Base-by-base conservation (phyloP, 1,139 yeast genomes). In the Sugiyamaella castrensis region DNA sequence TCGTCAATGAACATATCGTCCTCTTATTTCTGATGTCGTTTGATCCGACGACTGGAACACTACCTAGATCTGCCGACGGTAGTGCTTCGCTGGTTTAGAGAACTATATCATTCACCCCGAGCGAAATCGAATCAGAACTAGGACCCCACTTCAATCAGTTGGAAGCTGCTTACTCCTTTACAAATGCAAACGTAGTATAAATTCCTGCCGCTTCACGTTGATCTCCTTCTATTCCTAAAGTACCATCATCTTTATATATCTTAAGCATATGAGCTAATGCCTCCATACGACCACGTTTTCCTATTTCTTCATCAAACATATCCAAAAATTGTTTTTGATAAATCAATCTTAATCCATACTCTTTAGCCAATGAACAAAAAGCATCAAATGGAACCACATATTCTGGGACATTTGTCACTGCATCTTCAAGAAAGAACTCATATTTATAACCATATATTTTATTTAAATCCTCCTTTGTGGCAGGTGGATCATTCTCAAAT, bases 301-400 rank as follows among this genome's bases (percentile, higher is more conserved):
- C 73, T 37, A 88, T 82, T 57, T 87, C 89, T 57, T 82, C 84
- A 47, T 82, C 84, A 70, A 88, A 92, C 63, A 91, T 80, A 43
- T 88, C 91, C 55, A 85, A 78, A 61, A 92, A 92, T 47, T 87
- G 84, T 72, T 83, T 82, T 60, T 84, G 84, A 59, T 81, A 80
- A 51, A 83, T 77, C 52, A 94, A 70, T 49, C 81, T 83, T 58
- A 92, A 69, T 24, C 89, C 88, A 65, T 82, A 86, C 53, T 88
- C 95, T 64, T 84, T 91, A 43, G 96, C 94, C 45, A 89, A 70
- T 52, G 84, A 79, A 64, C 95, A 75, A 52, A 92, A 79, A 0
- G 85, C 80, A 61, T 92, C 97, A 69, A 92, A 89, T 0, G 98
- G 98, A 5, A 92, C 97, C n/a, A 92, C 94, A 63, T 87, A 92